Evolutionary conservation across 345 rosid species (phyloP).

Genomic region (Capsella bursapastoris): DNA sequence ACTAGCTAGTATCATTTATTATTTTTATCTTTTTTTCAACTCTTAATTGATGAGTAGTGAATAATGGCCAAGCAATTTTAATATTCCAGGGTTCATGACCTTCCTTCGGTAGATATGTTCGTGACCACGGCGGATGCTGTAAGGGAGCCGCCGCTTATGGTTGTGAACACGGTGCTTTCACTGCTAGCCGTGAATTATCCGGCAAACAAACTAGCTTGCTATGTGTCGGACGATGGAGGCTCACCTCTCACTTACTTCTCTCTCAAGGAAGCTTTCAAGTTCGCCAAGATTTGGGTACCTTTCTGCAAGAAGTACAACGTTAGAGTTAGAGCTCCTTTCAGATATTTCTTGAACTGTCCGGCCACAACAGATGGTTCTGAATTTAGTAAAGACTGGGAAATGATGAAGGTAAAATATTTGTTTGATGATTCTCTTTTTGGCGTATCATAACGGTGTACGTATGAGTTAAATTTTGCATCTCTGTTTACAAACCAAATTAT

Average conservation of each 20-base stretch:
- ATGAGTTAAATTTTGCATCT: background rate
- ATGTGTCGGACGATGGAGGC: slow-evolving; percentile 67
- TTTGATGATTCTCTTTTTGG: background rate
- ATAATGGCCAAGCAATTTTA: background rate
- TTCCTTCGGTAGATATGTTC: slow-evolving; percentile 67
- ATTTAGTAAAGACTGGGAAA: slow-evolving; percentile 55
- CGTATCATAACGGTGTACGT: too few species aligned
- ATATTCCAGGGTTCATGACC: slow-evolving; percentile 47
- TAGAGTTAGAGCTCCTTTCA: slow-evolving; percentile 69
- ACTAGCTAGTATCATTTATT: background rate
- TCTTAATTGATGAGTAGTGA: background rate
- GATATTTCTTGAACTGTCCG: slow-evolving; percentile 50
- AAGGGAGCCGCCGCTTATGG: slow-evolving; percentile 40
- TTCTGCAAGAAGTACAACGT: slow-evolving; percentile 65
- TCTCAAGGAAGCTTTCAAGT: slow-evolving; percentile 62
- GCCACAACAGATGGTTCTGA: slow-evolving; percentile 27
- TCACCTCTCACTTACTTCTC: slow-evolving; percentile 65
- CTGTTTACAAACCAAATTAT: background rate
- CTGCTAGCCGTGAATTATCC: slow-evolving; percentile 67
- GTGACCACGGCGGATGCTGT: slow-evolving; percentile 54
- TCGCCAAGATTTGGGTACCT: slow-evolving; percentile 75
- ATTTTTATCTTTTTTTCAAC: background rate
- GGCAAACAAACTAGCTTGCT: slow-evolving; percentile 56
- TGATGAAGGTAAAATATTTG: slow-evolving; percentile 50
- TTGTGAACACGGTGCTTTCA: slow-evolving; percentile 48